Evolutionary conservation across 208 protist genomes (phyloP), one percentile per base, ranked within the genome.

Genomic region (Trypanosoma congolense): DNA sequence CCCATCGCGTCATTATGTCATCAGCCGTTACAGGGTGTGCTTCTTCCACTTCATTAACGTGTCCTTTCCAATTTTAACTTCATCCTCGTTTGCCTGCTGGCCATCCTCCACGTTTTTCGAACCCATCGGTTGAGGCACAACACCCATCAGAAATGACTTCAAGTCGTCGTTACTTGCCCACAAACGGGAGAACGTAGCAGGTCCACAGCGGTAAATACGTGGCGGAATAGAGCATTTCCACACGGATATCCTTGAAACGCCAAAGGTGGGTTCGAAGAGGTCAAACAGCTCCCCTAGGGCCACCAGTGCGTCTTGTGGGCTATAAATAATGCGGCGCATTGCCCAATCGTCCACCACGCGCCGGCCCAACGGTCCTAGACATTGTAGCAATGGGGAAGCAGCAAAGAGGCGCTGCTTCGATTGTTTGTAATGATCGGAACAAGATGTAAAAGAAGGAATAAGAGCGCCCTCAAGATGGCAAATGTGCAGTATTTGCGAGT

Each of bases 221-320:
- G 71, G 71, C 5, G 53, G 29, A 3, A 52, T 41, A 19, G 70
- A 25, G 21, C 36, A 26, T 12, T 45, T n/a, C 60, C 71, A 80
- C 18, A 78, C 41, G 30, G 28, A 51, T 14, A 4, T 31, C 28
- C 77, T 60, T 22, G 31, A 42, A 45, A 65, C 63, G 29, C 71
- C 70, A 59, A 82, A 87, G 18, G 8, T 35, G 3, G 6, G 18
- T 4, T 45, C 48, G 57, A 88, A 79, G 30, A 61, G 40, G 3
- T 68, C 61, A 65, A 92, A 92, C 24, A 92, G 71, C 26, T 53
- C 70, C 18, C 48, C 47, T 22, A 92, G 61, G 3, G 73, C 69
- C 14, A 45, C 31, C 18, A 68, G 22, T 21, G 80, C 82, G 2
- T 65, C 63, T 2, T 48, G 25, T 16, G 87, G 75, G 12, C 49